Base-by-base conservation (phyloP, 768 basidiomycete species). In the Gymnopilus dilepis region DNA sequence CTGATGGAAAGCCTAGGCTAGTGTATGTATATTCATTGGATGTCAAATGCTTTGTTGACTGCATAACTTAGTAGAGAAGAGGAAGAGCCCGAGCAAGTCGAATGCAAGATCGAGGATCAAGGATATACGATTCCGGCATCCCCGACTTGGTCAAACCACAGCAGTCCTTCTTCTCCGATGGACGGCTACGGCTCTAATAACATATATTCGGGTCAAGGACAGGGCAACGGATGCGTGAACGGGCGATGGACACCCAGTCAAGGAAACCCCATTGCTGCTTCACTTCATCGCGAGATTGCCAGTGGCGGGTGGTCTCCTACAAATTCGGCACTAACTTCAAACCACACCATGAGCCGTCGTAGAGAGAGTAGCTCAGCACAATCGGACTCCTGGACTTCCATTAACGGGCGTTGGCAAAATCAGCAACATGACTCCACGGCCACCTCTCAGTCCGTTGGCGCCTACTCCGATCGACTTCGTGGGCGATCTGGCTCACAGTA, bases 1-100 rank as follows among this genome's bases (percentile, higher is more conserved):
- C 85, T 4, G 90, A 93, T 65, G 87, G 90, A 17, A 83, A 86
- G 58, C 79, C 84, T 22, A 78, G 86, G 60, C 84, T 91, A 54
- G 83, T 86, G 88, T 90, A 74, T 72, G 86, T 81, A n/a, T 3
- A 17, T 50, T 31, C 11, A 34, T 45, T 57, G 48, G 30, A 40
- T 50, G n/a, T 19, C n/a, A 30, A 19, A 13, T 33, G 37, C 56
- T 42, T 57, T 31, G 58, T 67, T 62, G 66, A 70, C 51, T 52
- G 55, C 28, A 58, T 15, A 34, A 15, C 61, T 40, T 62, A 79
- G 77, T 26, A 77, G 77, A 55, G 81, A 82, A 61, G 70, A 78
- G 19, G 84, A 84, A 67, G 82, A 84, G 50, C 61, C 74, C 3
- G 82, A 82, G 24, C 63, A 76, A 3, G 66, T 80, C 2, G 82